A percentile compares a stretch with the other conserved stretches of the same genome.
Evolutionary conservation across 2,329 filamentous ascomycete genomes (phyloP).

Genomic region (Pseudogymnoascus sp.): DNA sequence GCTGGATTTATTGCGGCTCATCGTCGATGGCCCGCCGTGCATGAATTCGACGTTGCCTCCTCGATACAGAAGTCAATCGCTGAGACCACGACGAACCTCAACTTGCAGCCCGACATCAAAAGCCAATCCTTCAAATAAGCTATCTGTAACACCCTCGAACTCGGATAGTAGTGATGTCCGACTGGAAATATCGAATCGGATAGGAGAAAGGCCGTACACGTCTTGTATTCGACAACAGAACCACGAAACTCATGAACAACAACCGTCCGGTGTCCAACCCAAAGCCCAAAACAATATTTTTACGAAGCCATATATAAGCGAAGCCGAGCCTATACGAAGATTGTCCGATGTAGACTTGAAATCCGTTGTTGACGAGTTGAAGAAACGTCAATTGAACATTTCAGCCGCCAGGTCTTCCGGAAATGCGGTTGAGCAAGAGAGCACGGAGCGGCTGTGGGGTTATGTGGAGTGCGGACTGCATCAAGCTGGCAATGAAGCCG

Average conservation of each 20-base stretch:
- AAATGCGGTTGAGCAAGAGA: neutral
- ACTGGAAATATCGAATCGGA: neutral
- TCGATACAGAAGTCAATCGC: neutral
- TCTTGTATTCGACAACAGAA: neutral
- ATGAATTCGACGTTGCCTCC: conserved; percentile 6
- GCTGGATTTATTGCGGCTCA: conserved; percentile 20
- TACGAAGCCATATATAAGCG: neutral
- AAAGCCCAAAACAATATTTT: neutral
- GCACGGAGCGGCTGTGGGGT: neutral
- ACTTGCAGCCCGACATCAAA: neutral
- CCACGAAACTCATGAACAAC: neutral
- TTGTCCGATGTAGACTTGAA: neutral
- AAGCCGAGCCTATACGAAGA: neutral
- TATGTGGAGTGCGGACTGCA: neutral
- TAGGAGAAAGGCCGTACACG: neutral
- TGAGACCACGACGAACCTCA: neutral
- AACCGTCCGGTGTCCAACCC: neutral
- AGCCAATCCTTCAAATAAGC: neutral
- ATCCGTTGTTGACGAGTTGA: neutral
- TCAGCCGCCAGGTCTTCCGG: neutral
- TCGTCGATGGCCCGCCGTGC: conserved; percentile 4
- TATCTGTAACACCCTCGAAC: neutral
- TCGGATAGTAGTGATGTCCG: neutral
- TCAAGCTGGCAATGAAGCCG: neutral
- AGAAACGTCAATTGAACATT: neutral